Base-by-base conservation (phyloP, 352 stramenopile genomes). In the Phytophthora agathidicida region DNA sequence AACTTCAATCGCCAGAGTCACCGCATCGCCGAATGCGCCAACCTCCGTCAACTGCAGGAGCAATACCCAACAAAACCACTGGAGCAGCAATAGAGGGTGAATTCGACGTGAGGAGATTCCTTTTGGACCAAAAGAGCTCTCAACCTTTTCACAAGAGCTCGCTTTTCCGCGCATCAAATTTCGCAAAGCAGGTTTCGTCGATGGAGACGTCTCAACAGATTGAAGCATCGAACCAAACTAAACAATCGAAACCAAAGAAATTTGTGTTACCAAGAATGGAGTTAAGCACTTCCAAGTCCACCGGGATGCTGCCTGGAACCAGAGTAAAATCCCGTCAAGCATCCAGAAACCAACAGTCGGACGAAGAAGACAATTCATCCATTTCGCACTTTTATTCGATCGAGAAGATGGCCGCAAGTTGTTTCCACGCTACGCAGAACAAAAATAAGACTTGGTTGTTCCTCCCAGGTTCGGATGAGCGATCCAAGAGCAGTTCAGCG, bases 351-450 rank as follows among this genome's bases (percentile, higher is more conserved):
- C 58, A 69, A 7, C 38, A 50, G 47, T 43, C 58, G 17, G 68
- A 79, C 3, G 64, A 78, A 0, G 65, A 80, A 7, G 54, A 77
- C 1, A 70, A 71, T 20, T 27, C 68, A 1, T 37, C 45, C 3
- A 69, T 88, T 14, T 87, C 77, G 23, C 85, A 89, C 51, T 88
- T 93, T 38, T 94, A 94, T 67, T 88, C 85, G 19, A 68, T 93
- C 19, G 83, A 93, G 53, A 86, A 80, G 30, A 74, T 92, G 59
- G 66, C 78, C 1, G 78, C 85, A 33, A 86, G 71, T 24, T 92
- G 80, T 42, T 86, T 84, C 28, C 83, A 91, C 47, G 83, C 80
- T 3, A 75, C 81, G 3, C 79, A 88, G 35, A 86, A 80, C 44
- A 78, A 81, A 44, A 80, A 79, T 67, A 87, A 86, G 45, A 93